Evolutionary conservation across 352 stramenopile genomes (phyloP).

Genomic region (Pythium angustatum): DNA sequence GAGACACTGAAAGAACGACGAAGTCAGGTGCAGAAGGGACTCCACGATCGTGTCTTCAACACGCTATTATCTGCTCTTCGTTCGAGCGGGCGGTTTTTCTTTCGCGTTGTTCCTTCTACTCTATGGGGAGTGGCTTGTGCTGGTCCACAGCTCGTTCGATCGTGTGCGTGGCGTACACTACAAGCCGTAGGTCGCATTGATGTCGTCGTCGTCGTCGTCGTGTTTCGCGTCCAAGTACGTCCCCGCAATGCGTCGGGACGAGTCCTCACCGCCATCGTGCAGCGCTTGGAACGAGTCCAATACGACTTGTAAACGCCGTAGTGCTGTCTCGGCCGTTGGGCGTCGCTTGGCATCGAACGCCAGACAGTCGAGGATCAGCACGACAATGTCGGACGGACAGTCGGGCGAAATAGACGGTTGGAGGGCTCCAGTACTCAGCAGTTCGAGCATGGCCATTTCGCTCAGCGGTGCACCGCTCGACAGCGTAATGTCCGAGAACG

Average conservation of each 20-base stretch:
- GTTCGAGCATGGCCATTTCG: conserved; percentile 51
- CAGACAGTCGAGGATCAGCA: conserved; percentile 58
- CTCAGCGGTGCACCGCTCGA: conserved; percentile 54
- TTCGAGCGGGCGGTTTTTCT: too few species aligned
- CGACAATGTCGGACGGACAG: conserved; percentile 46
- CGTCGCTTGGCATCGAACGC: conserved; percentile 46
- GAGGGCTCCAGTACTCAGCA: conserved; percentile 52
- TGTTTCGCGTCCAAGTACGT: conserved; percentile 20
- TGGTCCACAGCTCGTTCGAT: too few species aligned
- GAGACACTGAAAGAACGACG: background rate
- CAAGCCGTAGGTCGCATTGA: conserved; percentile 14
- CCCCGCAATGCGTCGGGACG: background rate
- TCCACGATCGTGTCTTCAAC: too few species aligned
- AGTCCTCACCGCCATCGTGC: conserved; percentile 20
- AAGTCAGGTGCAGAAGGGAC: too few species aligned
- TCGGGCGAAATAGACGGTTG: conserved; percentile 47
- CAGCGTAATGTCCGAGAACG: conserved; percentile 60
- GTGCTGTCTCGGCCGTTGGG: conserved; percentile 40
- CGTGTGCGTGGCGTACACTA: too few species aligned
- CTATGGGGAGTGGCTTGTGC: too few species aligned
- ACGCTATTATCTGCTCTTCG: too few species aligned
- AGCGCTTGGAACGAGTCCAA: conserved; percentile 52
- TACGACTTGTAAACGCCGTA: conserved; percentile 42
- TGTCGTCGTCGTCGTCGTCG: conserved; percentile 14
- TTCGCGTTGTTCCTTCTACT: background rate